Conservation (phyloP, 768 basidiomycete species). For the Tylopilus cervinicoccineus region DNA sequence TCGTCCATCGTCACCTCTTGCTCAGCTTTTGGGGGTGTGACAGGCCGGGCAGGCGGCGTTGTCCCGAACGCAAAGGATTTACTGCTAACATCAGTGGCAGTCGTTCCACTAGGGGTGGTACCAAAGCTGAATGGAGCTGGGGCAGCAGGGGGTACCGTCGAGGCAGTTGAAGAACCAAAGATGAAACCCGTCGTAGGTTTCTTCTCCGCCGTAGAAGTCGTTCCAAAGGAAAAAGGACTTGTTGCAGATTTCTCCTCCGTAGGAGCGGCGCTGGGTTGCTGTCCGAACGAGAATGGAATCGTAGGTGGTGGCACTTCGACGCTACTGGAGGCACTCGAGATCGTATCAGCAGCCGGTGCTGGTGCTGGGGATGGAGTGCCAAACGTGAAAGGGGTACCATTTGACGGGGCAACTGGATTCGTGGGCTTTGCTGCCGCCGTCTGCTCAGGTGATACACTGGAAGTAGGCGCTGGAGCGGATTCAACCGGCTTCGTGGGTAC, state of each 20-base stretch:
- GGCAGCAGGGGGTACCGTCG: constrained; percentile 32
- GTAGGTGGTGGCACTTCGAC: constrained; percentile 25
- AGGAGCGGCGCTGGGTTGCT: constrained; percentile 19
- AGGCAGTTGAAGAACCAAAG: constrained; percentile 38
- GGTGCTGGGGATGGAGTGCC: constrained; percentile 18
- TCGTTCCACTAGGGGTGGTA: constrained; percentile 32
- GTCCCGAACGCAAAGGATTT: constrained; percentile 56
- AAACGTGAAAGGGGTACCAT: constrained; percentile 24
- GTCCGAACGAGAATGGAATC: constrained; percentile 45
- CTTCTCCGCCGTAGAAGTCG: constrained; percentile 34
- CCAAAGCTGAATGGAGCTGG: constrained; percentile 46
- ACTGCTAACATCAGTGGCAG: constrained; percentile 40
- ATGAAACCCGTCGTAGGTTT: constrained; percentile 38
- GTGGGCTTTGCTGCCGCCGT: constrained; percentile 2
- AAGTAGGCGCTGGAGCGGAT: constrained; percentile 8
- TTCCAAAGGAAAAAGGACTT: constrained; percentile 25
- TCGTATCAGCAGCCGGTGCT: neutral
- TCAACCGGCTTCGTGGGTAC: constrained; percentile 21
- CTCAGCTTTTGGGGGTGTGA: constrained; percentile 63
- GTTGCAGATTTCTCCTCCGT: constrained; percentile 22
- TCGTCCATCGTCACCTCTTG: constrained; percentile 79
- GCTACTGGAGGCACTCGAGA: constrained; percentile 10
- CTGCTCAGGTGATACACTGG: constrained; percentile 9
- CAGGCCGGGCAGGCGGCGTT: constrained; percentile 41
- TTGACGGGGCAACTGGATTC: constrained; percentile 8